Percentiles rank a stretch among this genome's conserved stretches.
Evolutionary conservation across 441 rosid genomes (phyloP).

Genomic region (Croton laevigatus): DNA sequence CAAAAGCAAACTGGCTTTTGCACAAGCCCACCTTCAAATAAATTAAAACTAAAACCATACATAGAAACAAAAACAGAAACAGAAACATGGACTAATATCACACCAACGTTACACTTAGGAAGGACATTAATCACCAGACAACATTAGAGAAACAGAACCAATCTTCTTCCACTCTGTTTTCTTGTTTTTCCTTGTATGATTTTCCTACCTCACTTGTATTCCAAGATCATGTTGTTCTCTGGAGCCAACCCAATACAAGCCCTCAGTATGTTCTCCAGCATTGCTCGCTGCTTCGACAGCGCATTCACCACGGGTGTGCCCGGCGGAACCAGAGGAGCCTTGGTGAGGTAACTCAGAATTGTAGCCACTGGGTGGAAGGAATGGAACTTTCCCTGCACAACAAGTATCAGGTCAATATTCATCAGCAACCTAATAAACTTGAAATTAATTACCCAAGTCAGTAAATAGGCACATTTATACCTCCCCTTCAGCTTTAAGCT

Average conservation of each 20-base stretch:
- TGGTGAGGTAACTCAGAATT: constrained; percentile 92
- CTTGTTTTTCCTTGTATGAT: no score
- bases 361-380: constrained; percentile 97
- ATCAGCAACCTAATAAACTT: neutral
- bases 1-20: neutral
- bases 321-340: constrained; percentile 99
- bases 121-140: constrained; percentile 16
- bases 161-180: constrained; percentile 11
- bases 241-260: constrained; percentile 92
- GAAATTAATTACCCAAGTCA: neutral
- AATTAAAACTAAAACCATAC: no score
- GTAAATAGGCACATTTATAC: constrained; percentile 28
- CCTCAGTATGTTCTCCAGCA: constrained; percentile 95
- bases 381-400: constrained; percentile 78
- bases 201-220: constrained; percentile 62
- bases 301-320: constrained; percentile 98
- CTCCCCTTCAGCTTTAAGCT: constrained; percentile 86
- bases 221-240: constrained; percentile 97
- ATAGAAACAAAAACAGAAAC: neutral
- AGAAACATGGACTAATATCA: neutral
- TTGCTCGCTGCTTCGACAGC: constrained; percentile 86
- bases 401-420: neutral
- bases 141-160: constrained; percentile 9
- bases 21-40: neutral
- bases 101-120: constrained; percentile 19